Percentiles rank a stretch among this genome's conserved stretches.
Conservation (phyloP, 202 grass and related monocot genomes). For the Panicum hallii region DNA sequence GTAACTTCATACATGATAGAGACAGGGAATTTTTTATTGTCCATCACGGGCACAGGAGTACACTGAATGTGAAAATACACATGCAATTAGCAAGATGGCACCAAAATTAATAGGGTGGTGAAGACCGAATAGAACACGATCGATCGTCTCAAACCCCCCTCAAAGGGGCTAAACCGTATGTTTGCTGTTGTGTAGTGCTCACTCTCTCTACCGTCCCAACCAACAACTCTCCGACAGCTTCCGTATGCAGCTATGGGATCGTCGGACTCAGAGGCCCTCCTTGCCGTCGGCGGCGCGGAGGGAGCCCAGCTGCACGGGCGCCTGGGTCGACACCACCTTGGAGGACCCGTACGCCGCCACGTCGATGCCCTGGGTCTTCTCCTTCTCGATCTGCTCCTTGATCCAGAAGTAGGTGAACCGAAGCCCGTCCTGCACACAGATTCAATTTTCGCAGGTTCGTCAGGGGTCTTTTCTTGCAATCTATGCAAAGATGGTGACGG, state of each 20-base stretch:
- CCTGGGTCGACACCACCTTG: constrained; percentile 82
- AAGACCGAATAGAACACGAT: neutral
- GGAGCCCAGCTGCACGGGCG: constrained; percentile 81
- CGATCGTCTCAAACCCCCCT: neutral
- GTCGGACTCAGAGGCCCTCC: constrained; percentile 45
- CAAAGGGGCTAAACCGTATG: neutral
- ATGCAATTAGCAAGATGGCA: neutral
- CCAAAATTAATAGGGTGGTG: neutral
- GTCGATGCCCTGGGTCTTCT: constrained; percentile 59
- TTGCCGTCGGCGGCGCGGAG: constrained; percentile 86
- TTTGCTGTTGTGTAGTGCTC: neutral
- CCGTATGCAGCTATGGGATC: constrained; percentile 9
- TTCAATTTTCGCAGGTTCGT: neutral
- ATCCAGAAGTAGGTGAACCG: constrained; percentile 91
- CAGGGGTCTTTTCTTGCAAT: neutral
- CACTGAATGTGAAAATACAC: neutral
- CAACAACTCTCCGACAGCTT: constrained; percentile 26
- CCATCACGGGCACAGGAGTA: neutral
- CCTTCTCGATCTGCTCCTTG: constrained; percentile 87
- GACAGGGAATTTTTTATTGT: neutral
- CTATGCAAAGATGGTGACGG: neutral
- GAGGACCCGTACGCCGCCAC: constrained; percentile 68
- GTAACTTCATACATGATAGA: neutral
- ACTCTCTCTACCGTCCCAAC: neutral
- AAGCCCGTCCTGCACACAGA: constrained; percentile 58